Percentiles rank a stretch among this genome's conserved stretches.
These are phyloP conservation scores for Naganishia kalamii DNA, from an alignment of 768 basidiomycete genomes.

Conservation along the genomic window DNA sequence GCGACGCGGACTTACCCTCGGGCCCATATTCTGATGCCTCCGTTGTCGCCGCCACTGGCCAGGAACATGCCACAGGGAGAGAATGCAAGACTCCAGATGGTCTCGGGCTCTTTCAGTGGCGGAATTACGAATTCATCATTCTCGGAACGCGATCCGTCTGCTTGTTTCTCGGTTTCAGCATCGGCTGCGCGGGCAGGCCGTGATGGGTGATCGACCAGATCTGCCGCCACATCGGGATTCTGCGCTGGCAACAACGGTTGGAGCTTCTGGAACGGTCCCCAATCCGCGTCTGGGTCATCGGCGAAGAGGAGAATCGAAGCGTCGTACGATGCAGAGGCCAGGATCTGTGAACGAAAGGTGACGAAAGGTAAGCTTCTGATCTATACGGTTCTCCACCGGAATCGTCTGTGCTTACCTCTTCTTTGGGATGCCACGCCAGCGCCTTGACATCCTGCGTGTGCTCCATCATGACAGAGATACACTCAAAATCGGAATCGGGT, in stretches of 20 bases:
- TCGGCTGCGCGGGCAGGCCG: background rate
- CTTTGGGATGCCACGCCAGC: constrained; percentile 87
- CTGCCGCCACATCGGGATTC: background rate
- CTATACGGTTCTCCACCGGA: background rate
- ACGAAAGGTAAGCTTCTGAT: background rate
- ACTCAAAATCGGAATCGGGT: constrained; percentile 89
- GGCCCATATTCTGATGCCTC: constrained; percentile 77
- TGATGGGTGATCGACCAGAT: constrained; percentile 21
- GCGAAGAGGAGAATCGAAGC: constrained; percentile 89
- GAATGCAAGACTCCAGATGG: constrained; percentile 84
- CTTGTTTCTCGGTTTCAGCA: constrained; percentile 21
- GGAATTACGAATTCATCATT: constrained; percentile 33
- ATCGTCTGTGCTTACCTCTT: constrained; percentile 61
- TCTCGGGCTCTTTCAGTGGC: constrained; percentile 49
- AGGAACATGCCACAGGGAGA: constrained; percentile 72
- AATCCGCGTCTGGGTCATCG: constrained; percentile 90
- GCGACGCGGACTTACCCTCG: constrained; percentile 46
- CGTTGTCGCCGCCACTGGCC: constrained; percentile 79
- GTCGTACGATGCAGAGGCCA: constrained; percentile 95
- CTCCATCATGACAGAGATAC: constrained; percentile 91
- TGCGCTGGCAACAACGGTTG: constrained; percentile 33
- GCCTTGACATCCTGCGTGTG: constrained; percentile 94
- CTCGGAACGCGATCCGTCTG: constrained; percentile 19
- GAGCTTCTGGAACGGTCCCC: constrained; percentile 79
- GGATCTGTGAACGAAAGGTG: constrained; percentile 53